phyloP scores from a whole-genome alignment of 2,329 filamentous ascomycete genomes.

The Cladosporium velox region DNA sequence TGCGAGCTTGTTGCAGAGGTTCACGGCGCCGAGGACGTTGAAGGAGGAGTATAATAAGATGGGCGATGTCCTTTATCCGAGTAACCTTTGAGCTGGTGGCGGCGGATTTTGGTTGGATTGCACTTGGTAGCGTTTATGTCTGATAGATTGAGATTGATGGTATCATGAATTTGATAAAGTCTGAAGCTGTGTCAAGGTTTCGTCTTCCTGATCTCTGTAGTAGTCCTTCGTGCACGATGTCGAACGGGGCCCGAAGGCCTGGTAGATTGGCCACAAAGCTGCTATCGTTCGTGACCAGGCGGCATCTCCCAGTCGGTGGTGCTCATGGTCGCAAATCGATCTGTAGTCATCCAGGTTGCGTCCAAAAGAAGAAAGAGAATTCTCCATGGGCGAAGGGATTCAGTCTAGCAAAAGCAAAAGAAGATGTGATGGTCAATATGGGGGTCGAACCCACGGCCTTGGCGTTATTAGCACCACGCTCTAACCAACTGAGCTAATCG shows the following conservation, averaged over 20 bases:
- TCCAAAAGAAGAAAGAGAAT: neutral
- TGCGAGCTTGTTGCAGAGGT: conserved; percentile 53
- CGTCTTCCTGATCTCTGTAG: neutral
- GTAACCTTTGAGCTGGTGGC: conserved; percentile 40
- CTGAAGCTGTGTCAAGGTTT: neutral
- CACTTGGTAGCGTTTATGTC: neutral
- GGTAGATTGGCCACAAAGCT: neutral
- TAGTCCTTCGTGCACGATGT: neutral
- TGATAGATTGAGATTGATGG: neutral
- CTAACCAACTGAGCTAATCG: conserved; percentile 16
- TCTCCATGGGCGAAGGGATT: neutral
- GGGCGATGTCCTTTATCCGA: conserved; percentile 54
- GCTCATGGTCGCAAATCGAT: neutral
- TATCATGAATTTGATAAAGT: neutral
- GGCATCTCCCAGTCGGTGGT: neutral
- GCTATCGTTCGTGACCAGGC: neutral
- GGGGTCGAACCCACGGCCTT: conserved; percentile 8
- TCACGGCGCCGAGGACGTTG: conserved; percentile 58
- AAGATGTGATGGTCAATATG: conserved; percentile 1
- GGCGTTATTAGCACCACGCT: conserved; percentile 18
- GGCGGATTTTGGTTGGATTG: neutral
- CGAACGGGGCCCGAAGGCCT: neutral
- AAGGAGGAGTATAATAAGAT: conserved; percentile 58
- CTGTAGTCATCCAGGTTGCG: neutral
- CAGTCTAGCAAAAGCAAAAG: neutral